A percentile compares a stretch with the other conserved stretches of the same genome.
Conservation (phyloP, 805 yeast genomes). For the Candida germanica region DNA sequence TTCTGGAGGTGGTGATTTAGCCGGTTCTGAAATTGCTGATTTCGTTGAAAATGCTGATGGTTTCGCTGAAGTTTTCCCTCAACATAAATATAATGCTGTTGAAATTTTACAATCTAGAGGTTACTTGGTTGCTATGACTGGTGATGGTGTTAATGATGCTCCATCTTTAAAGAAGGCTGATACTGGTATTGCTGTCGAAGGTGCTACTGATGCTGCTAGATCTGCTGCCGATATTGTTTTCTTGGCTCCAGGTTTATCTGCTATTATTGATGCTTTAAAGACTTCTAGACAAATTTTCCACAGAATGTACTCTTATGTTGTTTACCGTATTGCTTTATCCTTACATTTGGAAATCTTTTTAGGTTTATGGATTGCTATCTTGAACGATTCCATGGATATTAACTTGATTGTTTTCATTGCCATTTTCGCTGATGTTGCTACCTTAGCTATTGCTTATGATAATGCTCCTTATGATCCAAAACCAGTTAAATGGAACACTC, state of each 20-base stretch:
- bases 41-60: slow-evolving; percentile 97
- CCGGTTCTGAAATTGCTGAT: slow-evolving; percentile 97
- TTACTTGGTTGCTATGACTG: slow-evolving; percentile 98
- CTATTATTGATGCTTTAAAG: slow-evolving; percentile 88
- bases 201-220: slow-evolving; percentile 96
- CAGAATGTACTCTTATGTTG: slow-evolving; percentile 98
- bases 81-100: slow-evolving; percentile 94
- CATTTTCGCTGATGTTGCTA: slow-evolving; percentile 95
- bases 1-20: slow-evolving; percentile 91
- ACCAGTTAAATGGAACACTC: slow-evolving; percentile 96
- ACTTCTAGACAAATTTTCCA: slow-evolving; percentile 97
- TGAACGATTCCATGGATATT: slow-evolving; percentile 82
- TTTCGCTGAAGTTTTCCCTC: slow-evolving; percentile 98
- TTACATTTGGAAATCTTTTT: slow-evolving; percentile 91
- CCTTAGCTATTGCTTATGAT: slow-evolving; percentile 95
- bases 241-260: slow-evolving; percentile 91
- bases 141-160: slow-evolving; percentile 99
- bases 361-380: slow-evolving; percentile 95
- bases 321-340: slow-evolving; percentile 95
- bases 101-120: slow-evolving; percentile 94
- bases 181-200: slow-evolving; percentile 95
- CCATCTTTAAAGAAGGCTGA: slow-evolving; percentile 94
- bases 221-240: slow-evolving; percentile 96
- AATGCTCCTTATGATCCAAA: slow-evolving; percentile 91
- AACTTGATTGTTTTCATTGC: slow-evolving; percentile 95